Base-by-base conservation (phyloP, 768 basidiomycete genomes). In the Kwoniella sp. region DNA sequence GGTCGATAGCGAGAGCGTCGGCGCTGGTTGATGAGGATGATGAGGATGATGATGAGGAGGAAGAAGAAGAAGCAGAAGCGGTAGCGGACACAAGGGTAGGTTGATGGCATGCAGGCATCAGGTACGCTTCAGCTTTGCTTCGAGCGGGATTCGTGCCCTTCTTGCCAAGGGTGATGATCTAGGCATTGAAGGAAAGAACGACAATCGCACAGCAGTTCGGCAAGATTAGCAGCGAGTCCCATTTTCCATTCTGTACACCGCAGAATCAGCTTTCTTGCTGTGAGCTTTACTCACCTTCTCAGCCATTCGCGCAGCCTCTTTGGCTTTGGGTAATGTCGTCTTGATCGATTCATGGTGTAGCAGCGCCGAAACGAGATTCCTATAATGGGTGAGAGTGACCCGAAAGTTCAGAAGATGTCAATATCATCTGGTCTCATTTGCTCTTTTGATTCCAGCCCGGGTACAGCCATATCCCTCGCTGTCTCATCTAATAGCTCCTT, bases 281-380 rank as follows among this genome's bases (percentile, higher is more conserved):
- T 1, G 33, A 29, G 15, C 30, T 22, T 22, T 22, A 63, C 72
- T 22, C 62, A 88, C 93, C 87, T 95, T 94, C 77, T 99, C 95
- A 17, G 93, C 94, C 56, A 97, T 82, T 69, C 92, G 85, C 15
- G 91, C 91, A 4, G 93, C 83, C 72, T 96, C 93, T 77, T 90
- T 88, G 1, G 96, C 96, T 80, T 97, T 98, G 30, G 95, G 89
- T 17, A 97, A 82, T 0, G 96, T 99, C 6, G 96, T 98, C 79
- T 90, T 89, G 77, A 99, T 92, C 77, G 91, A 90, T 75, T 96
- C 92, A 81, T 98, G 92, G 76, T 97, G 87, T 60, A 99, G 85
- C 33, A 98, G 85, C 4, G 92, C 93, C 25, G 92, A 90, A 66
- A 99, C 94, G 56, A 99, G 83, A 80, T 97, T 97, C 65, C 93